Conservation (phyloP, 306 rosid species). For the Abrus precatorius region DNA sequence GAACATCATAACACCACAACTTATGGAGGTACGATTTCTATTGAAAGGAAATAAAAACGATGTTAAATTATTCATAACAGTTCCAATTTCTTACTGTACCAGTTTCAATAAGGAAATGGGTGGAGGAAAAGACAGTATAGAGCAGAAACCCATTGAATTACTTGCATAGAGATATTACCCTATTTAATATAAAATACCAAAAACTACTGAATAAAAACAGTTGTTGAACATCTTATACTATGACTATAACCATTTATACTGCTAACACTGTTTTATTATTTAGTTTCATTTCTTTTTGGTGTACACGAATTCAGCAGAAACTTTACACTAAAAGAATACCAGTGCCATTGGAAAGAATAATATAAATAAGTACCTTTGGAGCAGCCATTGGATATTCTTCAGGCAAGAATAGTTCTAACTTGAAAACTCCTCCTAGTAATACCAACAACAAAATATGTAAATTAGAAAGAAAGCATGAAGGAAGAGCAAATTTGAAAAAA, state of each 20-base stretch:
- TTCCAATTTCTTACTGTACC: neutral
- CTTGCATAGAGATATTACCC: neutral
- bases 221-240: constrained; percentile 14
- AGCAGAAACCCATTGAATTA: neutral
- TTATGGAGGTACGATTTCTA: neutral
- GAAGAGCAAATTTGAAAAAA: neutral
- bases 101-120: constrained; percentile 33
- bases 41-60: neutral
- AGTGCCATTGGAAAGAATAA: constrained; percentile 29
- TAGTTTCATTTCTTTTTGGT: constrained; percentile 20
- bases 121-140: neutral
- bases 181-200: neutral
- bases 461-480: neutral
- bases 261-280: neutral
- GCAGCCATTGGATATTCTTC: constrained; percentile 99
- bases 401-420: constrained; percentile 90
- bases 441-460: constrained; percentile 38
- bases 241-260: neutral
- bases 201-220: neutral
- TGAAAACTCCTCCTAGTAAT: constrained; percentile 88
- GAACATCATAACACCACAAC: neutral
- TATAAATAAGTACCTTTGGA: constrained; percentile 74
- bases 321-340: constrained; percentile 17
- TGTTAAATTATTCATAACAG: neutral
- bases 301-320: constrained; percentile 11